Evolutionary conservation across 495 filamentous ascomycete species (phyloP), one percentile per base, ranked within the genome.

Genomic region (Tuber indicum): DNA sequence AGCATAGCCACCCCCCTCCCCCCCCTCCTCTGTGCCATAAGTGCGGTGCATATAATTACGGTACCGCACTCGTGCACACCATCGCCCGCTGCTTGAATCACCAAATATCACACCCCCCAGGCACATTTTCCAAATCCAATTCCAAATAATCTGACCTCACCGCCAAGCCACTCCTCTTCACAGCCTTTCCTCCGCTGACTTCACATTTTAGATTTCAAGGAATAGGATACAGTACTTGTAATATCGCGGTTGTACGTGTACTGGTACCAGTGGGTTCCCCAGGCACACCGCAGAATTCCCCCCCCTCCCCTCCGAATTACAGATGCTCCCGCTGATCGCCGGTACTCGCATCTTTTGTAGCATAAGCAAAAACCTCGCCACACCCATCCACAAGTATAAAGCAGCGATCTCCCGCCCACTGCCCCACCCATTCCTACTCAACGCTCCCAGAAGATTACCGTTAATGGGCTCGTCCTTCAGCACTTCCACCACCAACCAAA

Each of bases 391-490:
- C 42, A 32, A 71, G 21, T 58, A 71, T 80, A 80, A 80, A 80
- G 76, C 10, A 74, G 71, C 14, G 45, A n/a, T 39, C 70, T 46
- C 74, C 73, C 58, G 10, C 10, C n/a, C 52, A 52, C 23, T n/a
- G 9, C 10, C 12, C 70, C 47, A 49, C 88, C 9, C 89, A 96
- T 78, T 92, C 94, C 26, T 3, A 66, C 32, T 36, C 26, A 66
- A 66, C 58, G 1, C 26, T 19, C 26, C 26, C 14, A 36, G 4
- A 3, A 36, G 32, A 4, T 94, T 32, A 32, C 32, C 1, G 32
- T 32, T 97, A 73, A 83, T 97, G 45, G 86, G 91, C 78, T 90
- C 91, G 76, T 86, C 95, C n/a, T 97, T 97, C 86, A 88, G 90
- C 76, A 87, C 85, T 66, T 90, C 88, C 52, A 87, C 82, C 73